Evolutionary conservation across 208 protist species (phyloP), one percentile per base, ranked within the genome.

Genomic region (Trypanosoma lewisi): DNA sequence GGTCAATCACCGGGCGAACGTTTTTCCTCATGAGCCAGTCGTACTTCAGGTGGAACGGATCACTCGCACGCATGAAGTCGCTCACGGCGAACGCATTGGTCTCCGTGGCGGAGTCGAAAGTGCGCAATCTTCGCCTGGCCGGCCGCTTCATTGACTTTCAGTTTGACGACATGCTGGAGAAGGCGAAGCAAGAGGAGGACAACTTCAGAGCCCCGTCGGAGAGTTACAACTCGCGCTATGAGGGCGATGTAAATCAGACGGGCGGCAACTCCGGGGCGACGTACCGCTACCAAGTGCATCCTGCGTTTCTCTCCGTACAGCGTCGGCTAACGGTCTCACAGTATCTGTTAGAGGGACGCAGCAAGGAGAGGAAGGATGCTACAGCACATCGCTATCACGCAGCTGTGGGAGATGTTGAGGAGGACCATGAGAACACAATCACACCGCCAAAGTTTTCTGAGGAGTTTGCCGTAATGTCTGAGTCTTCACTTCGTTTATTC

Each of bases 121-220:
- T 73, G 47, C 85, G 87, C 17, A 79, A 89, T 61, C 60, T 93
- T 41, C 82, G 85, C n/a, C 78, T 93, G 14, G 86, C 85, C 23
- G 86, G 83, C 28, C 77, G 81, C 39, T 93, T 91, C 65, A 85
- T 93, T 53, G 80, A 93, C 60, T 82, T 86, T 55, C 83, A 92
- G 57, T 82, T 96, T 54, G 81, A 92, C 47, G 76, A 90, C 4
- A 65, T 96, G 4, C 77, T 85, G 37, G 82, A 82, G 19, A 67
- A 68, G 27, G 84, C 82, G 8, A 79, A 80, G 63, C 57, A 75
- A 21, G 82, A 87, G 65, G 78, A 83, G 64, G 77, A 78, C 21
- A 19, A 70, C 53, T 92, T 75, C 62, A 45, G 53, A 4, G 45
- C 67, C 12, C 85, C 83, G 3, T 75, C 78, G 3, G 12, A 53